Conservation (phyloP, 148 eudicot species). For the Polygonum maritimum region DNA sequence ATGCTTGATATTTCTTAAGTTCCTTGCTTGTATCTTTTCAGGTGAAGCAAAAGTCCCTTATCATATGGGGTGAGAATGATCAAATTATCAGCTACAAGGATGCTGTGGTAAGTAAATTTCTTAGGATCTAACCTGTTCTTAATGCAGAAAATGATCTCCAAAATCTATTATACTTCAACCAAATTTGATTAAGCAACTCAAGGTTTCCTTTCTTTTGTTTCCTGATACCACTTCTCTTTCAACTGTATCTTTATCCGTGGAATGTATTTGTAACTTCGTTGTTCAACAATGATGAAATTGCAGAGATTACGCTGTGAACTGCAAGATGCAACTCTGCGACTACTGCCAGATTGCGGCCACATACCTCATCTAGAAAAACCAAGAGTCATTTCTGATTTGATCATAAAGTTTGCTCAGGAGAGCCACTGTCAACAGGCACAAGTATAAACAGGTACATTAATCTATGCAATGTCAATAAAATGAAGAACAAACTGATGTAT, state of each 20-base stretch:
- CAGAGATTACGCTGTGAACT: slow-evolving; percentile 78
- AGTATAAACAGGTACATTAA: background rate
- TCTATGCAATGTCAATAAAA: background rate
- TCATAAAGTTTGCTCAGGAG: slow-evolving; percentile 37
- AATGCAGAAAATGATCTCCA: background rate
- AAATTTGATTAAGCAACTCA: background rate
- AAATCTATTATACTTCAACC: background rate
- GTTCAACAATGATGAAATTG: slow-evolving; percentile 9
- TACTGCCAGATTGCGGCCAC: slow-evolving; percentile 83
- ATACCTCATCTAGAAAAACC: slow-evolving; percentile 89
- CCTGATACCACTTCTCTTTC: background rate
- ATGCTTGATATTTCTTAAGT: background rate
- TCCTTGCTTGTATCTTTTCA: slow-evolving; percentile 18
- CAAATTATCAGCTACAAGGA: slow-evolving; percentile 65
- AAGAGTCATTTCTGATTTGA: slow-evolving; percentile 39
- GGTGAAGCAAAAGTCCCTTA: slow-evolving; percentile 66
- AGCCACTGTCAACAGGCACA: background rate
- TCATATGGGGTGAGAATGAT: slow-evolving; percentile 91
- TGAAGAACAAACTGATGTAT: background rate
- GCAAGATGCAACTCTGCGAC: slow-evolving; percentile 56
- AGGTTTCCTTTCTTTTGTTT: background rate
- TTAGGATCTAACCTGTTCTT: background rate
- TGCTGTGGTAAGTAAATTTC: slow-evolving; percentile 54
- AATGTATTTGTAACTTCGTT: background rate
- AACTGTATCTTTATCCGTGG: background rate